These are phyloP conservation scores for Fusarium sp. DNA, from an alignment of 2,329 filamentous ascomycete genomes.

Conservation along the genomic window DNA sequence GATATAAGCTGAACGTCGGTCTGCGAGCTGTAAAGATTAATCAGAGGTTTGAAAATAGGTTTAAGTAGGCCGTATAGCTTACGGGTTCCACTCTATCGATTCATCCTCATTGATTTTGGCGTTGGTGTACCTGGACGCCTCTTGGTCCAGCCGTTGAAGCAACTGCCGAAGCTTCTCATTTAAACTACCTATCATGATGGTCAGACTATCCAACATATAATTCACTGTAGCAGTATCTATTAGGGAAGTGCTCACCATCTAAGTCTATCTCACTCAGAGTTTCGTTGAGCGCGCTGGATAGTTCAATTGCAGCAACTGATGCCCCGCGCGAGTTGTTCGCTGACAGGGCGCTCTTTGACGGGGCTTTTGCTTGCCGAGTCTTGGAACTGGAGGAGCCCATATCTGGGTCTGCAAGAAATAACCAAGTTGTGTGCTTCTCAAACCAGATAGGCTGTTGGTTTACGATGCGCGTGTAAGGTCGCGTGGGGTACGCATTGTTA, in stretches of 20 bases:
- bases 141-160: conserved; percentile 42
- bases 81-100: conserved; percentile 42
- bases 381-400: conserved; percentile 38
- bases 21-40: conserved; percentile 18
- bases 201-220: neutral
- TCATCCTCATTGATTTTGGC: conserved; percentile 32
- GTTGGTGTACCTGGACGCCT: conserved; percentile 43
- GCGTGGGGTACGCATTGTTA: neutral
- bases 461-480: neutral
- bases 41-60: neutral
- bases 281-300: conserved; percentile 23
- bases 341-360: conserved; percentile 21
- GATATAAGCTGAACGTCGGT: conserved; percentile 37
- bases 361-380: neutral
- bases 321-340: conserved; percentile 23
- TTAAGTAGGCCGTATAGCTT: neutral
- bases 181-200: conserved; percentile 16
- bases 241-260: neutral
- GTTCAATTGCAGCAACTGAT: conserved; percentile 27
- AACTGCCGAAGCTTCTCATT: conserved; percentile 31
- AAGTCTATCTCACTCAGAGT: conserved; percentile 31
- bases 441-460: neutral
- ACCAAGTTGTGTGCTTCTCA: neutral
- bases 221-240: neutral
- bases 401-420: neutral